These are phyloP conservation scores for Termitomyces sp. DNA, from an alignment of 768 basidiomycete genomes.

Conservation along the genomic window DNA sequence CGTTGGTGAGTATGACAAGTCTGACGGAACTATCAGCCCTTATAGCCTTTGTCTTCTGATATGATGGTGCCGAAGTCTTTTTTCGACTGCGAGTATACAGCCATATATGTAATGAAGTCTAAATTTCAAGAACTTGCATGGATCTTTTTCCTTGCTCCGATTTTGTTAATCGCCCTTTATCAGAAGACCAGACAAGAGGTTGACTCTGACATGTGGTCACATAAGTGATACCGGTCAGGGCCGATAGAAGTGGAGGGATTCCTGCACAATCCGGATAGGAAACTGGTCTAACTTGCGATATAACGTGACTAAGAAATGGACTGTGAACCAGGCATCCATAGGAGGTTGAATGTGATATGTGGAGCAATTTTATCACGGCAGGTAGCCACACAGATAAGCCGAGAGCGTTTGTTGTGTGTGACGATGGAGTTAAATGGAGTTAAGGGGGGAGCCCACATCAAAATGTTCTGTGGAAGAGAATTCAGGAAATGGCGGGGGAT, in stretches of 20 bases:
- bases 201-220: not conserved
- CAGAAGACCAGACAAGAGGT: not conserved
- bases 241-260: constrained; percentile 8
- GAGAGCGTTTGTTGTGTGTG: no score
- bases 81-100: no score
- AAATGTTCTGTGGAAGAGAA: not conserved
- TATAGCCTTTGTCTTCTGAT: no score
- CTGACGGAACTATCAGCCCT: no score
- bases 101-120: no score
- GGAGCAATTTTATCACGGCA: constrained; percentile 6
- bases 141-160: no score
- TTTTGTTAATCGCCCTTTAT: no score
- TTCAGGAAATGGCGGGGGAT: constrained; percentile 1
- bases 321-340: not conserved
- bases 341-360: not conserved
- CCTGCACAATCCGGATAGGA: not conserved
- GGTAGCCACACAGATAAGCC: constrained; percentile 7
- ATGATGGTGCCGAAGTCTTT: no score
- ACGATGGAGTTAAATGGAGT: not conserved
- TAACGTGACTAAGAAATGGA: not conserved
- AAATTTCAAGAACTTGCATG: no score
- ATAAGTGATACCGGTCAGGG: constrained; percentile 8
- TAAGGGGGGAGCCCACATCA: constrained; percentile 13
- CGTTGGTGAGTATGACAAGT: no score
- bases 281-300: no score